These are phyloP conservation scores for Boletellus ananas DNA, from an alignment of 768 basidiomycete species.

Conservation along the genomic window DNA sequence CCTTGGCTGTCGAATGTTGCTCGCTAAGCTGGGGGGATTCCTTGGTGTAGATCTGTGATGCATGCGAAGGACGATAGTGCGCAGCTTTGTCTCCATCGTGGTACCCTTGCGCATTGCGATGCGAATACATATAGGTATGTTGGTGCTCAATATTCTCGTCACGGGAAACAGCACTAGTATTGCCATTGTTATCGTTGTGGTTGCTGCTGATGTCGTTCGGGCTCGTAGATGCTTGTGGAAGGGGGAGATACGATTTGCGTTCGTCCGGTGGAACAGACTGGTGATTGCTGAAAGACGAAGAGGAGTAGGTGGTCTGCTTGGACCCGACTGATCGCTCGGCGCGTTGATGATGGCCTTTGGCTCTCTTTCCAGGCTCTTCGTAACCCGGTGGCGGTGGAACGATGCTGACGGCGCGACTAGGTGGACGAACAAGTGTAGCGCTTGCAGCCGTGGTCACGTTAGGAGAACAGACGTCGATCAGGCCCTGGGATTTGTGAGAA, in stretches of 20 bases:
- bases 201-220: conserved; percentile 22
- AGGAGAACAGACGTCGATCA: background rate
- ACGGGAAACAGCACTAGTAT: conserved; percentile 17
- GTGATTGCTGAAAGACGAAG: conserved; percentile 2
- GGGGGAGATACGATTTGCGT: conserved; percentile 7
- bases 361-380: conserved; percentile 14
- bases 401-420: conserved; percentile 30
- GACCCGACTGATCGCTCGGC: conserved; percentile 2
- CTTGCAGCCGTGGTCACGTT: background rate
- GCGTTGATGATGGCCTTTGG: conserved; percentile 11
- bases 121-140: conserved; percentile 24
- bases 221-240: conserved; percentile 18
- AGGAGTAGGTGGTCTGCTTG: background rate
- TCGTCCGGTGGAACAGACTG: conserved; percentile 6
- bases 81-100: conserved; percentile 1
- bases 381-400: conserved; percentile 25
- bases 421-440: conserved; percentile 18
- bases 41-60: conserved; percentile 14
- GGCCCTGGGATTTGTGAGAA: conserved; percentile 1
- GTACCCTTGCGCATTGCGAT: conserved; percentile 10
- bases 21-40: conserved; percentile 11
- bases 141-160: conserved; percentile 14
- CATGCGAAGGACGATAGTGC: conserved; percentile 8
- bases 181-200: conserved; percentile 21
- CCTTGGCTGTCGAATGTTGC: conserved; percentile 20